A percentile compares a stretch with the other conserved stretches of the same genome.
Conservation (phyloP, 2,329 filamentous ascomycete species). For the Oidium heveae region DNA sequence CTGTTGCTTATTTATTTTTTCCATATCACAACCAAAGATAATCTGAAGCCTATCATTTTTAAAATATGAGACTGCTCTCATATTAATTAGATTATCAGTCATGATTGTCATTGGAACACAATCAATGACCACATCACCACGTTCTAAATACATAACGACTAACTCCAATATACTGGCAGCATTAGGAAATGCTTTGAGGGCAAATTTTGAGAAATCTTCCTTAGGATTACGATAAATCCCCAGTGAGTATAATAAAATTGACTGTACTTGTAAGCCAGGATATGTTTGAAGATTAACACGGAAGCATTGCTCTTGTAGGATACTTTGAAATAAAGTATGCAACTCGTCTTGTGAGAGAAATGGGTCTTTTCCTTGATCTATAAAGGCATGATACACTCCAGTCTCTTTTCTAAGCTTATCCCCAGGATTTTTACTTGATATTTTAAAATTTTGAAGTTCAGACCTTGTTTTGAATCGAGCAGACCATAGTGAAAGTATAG, state of each 20-base stretch:
- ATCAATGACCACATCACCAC: slow-evolving; percentile 7
- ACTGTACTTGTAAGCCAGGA: slow-evolving; percentile 19
- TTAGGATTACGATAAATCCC: slow-evolving; percentile 6
- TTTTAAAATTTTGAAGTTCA: slow-evolving; percentile 12
- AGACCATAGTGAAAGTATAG: slow-evolving; percentile 21
- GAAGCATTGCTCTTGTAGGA: slow-evolving; percentile 18
- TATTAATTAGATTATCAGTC: slow-evolving; percentile 3
- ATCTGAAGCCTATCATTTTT: slow-evolving; percentile 5
- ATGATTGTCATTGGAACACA: slow-evolving; percentile 6
- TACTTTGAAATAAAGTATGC: slow-evolving; percentile 20
- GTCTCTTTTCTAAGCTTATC: slow-evolving; percentile 3
- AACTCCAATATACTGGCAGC: slow-evolving; percentile 13
- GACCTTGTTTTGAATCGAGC: slow-evolving; percentile 23
- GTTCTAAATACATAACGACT: slow-evolving; percentile 5
- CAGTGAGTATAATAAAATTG: slow-evolving; percentile 16
- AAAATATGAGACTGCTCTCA: slow-evolving; percentile 7
- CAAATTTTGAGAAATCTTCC: slow-evolving; percentile 11
- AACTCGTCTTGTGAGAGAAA: slow-evolving; percentile 25
- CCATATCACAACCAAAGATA: slow-evolving; percentile 7
- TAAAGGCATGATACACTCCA: slow-evolving; percentile 6
- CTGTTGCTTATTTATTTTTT: slow-evolving; percentile 6
- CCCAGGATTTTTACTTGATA: not conserved
- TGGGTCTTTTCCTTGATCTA: slow-evolving; percentile 14
- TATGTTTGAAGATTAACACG: slow-evolving; percentile 19
- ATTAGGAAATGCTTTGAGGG: slow-evolving; percentile 20